Percentiles rank a stretch among this genome's conserved stretches.
Conservation (phyloP, 2,329 filamentous ascomycete species). For the Botrytis fragariae region DNA sequence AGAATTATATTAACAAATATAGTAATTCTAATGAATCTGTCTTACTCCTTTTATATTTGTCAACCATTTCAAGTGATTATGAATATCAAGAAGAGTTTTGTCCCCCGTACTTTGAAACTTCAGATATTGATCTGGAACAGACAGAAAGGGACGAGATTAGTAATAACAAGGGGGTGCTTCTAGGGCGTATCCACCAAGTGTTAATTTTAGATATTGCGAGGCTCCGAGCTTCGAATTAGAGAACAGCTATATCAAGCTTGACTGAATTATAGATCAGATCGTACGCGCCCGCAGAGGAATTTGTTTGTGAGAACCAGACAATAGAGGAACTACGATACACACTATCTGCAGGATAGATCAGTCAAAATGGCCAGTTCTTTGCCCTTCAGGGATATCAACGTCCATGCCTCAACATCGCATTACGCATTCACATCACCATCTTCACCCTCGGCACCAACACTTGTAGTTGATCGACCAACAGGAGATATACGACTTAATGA, state of each 20-base stretch:
- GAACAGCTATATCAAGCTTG: conserved; percentile 19
- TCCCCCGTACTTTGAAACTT: neutral
- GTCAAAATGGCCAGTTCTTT: conserved; percentile 49
- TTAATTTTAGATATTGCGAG: conserved; percentile 18
- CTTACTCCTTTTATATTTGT: neutral
- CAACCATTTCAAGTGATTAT: neutral
- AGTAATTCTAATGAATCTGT: neutral
- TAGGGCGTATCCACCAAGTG: neutral
- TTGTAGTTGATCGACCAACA: conserved; percentile 87
- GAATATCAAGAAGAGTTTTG: neutral
- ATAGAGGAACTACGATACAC: neutral
- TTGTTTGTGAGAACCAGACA: neutral
- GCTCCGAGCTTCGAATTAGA: conserved; percentile 16
- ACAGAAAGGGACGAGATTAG: neutral
- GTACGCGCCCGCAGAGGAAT: neutral
- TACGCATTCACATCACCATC: conserved; percentile 98
- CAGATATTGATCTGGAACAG: conserved; percentile 4
- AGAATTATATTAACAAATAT: neutral
- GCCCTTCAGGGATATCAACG: conserved; percentile 95
- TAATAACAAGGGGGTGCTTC: neutral
- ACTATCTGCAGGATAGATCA: neutral
- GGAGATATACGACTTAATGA: conserved; percentile 86
- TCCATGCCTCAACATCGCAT: conserved; percentile 85
- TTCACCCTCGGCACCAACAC: conserved; percentile 79
- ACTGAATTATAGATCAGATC: neutral